Percentiles rank a stretch among this genome's conserved stretches.
Evolutionary conservation across 108 stramenopile species (phyloP).

Genomic region (Fistulifera pelliculosa): DNA sequence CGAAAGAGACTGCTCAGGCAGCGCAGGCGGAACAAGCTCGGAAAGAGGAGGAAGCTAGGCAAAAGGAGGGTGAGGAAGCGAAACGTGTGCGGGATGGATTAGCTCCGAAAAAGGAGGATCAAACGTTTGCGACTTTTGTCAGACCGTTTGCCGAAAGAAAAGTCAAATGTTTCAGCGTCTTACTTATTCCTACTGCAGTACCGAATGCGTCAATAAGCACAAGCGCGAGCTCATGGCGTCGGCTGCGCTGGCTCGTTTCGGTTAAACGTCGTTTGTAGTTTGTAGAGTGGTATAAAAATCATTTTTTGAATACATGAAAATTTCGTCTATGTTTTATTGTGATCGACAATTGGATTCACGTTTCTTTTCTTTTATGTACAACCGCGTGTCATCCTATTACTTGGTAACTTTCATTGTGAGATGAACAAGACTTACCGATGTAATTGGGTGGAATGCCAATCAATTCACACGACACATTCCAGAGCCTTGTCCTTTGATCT

Average conservation of each 20-base stretch:
- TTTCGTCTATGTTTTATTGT: too few relatives aligned
- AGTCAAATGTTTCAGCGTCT: constrained; percentile 69
- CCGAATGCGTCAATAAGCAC: constrained; percentile 80
- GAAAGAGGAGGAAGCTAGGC: constrained; percentile 17
- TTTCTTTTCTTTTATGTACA: too few relatives aligned
- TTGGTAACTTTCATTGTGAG: too few relatives aligned
- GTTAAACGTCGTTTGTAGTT: too few relatives aligned
- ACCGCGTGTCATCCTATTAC: too few relatives aligned
- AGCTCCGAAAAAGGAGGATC: constrained; percentile 16
- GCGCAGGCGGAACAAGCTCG: constrained; percentile 17
- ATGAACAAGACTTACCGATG: neutral
- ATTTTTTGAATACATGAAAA: too few relatives aligned
- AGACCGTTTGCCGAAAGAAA: constrained; percentile 38
- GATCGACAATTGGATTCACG: too few relatives aligned
- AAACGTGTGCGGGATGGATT: constrained; percentile 36
- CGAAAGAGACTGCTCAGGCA: constrained; percentile 25
- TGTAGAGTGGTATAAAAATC: too few relatives aligned
- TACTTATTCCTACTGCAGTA: constrained; percentile 72
- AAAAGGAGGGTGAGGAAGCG: constrained; percentile 25
- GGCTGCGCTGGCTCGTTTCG: constrained; percentile 67
- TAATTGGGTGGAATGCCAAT: constrained; percentile 4
- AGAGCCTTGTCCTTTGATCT: neutral
- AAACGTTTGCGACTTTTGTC: constrained; percentile 77
- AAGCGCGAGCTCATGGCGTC: constrained; percentile 81
- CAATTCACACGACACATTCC: constrained; percentile 8